Evolutionary conservation across 2,329 filamentous ascomycete species (phyloP).

Genomic region (Stagonosporopsis vannaccii): DNA sequence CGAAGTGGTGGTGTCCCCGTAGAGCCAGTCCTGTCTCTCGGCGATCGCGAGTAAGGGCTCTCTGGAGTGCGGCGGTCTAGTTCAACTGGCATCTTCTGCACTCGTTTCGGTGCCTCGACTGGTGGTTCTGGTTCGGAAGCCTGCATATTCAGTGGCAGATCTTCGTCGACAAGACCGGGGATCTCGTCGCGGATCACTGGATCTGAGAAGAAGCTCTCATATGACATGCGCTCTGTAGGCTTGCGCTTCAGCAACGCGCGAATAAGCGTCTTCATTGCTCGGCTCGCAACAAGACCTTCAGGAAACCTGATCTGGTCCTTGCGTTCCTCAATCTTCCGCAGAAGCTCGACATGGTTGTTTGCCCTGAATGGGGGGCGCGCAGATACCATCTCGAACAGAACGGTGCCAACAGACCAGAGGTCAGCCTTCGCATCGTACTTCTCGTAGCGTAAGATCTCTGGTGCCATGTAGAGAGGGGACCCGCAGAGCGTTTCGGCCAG

Average conservation of each 20-base stretch:
- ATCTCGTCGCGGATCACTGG: slow-evolving; percentile 76
- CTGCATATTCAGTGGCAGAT: slow-evolving; percentile 58
- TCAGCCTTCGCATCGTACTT: slow-evolving; percentile 97
- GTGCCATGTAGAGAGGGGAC: slow-evolving; percentile 97
- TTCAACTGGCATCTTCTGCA: slow-evolving; percentile 39
- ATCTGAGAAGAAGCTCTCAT: slow-evolving; percentile 84
- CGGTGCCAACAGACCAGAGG: slow-evolving; percentile 96
- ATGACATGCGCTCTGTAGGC: slow-evolving; percentile 83
- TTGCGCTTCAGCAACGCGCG: slow-evolving; percentile 82
- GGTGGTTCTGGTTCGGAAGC: slow-evolving; percentile 37
- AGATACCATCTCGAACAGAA: slow-evolving; percentile 93
- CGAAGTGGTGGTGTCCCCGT: slow-evolving; percentile 44
- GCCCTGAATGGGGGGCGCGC: slow-evolving; percentile 91
- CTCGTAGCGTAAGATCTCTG: slow-evolving; percentile 95
- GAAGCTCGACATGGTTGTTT: slow-evolving; percentile 90
- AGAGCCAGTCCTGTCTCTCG: slow-evolving; percentile 36
- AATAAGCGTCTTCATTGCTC: slow-evolving; percentile 82
- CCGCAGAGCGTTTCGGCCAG: slow-evolving; percentile 96
- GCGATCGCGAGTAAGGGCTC: slow-evolving; percentile 44
- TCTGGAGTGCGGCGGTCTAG: slow-evolving; percentile 37
- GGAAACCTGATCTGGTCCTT: slow-evolving; percentile 88
- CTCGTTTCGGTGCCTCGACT: slow-evolving; percentile 32
- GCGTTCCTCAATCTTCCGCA: slow-evolving; percentile 88
- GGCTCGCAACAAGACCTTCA: slow-evolving; percentile 72
- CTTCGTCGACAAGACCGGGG: slow-evolving; percentile 81